Conservation (phyloP, 2,329 filamentous ascomycete genomes). For the Venturia asperata region DNA sequence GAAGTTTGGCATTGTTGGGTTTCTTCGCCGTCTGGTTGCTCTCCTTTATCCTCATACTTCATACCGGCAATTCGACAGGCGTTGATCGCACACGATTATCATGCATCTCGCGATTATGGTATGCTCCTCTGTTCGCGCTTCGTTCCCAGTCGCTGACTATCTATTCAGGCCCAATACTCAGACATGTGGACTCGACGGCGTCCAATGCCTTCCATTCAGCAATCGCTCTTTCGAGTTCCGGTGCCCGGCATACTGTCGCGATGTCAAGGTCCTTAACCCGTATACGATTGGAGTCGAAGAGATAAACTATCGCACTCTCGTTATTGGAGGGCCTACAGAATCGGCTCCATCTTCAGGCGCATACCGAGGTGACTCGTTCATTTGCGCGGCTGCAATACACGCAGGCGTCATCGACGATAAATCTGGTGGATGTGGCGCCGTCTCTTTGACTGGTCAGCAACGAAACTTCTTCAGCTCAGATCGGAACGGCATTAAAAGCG, state of each 20-base stretch:
- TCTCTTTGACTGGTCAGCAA: conserved; percentile 27
- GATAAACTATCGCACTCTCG: conserved; percentile 56
- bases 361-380: conserved; percentile 34
- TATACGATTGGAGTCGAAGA: conserved; percentile 51
- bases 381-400: conserved; percentile 33
- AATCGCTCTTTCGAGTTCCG: conserved; percentile 47
- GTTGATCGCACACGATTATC: not conserved
- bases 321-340: conserved; percentile 54
- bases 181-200: conserved; percentile 36
- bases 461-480: conserved; percentile 23
- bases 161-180: not conserved
- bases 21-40: conserved; percentile 1
- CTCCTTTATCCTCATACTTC: conserved; percentile 1
- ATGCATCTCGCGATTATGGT: conserved; percentile 13
- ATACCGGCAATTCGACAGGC: not conserved
- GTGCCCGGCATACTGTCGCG: conserved; percentile 49
- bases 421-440: conserved; percentile 31
- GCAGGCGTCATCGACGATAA: conserved; percentile 28
- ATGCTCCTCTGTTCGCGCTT: not conserved
- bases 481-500: conserved; percentile 30
- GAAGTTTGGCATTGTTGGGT: not conserved
- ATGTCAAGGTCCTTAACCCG: conserved; percentile 42
- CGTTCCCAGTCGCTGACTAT: not conserved
- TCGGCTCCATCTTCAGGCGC: conserved; percentile 22
- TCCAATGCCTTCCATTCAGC: conserved; percentile 49